Conservation (phyloP, 495 filamentous ascomycete species). For the Aspergillus bridgeri region DNA sequence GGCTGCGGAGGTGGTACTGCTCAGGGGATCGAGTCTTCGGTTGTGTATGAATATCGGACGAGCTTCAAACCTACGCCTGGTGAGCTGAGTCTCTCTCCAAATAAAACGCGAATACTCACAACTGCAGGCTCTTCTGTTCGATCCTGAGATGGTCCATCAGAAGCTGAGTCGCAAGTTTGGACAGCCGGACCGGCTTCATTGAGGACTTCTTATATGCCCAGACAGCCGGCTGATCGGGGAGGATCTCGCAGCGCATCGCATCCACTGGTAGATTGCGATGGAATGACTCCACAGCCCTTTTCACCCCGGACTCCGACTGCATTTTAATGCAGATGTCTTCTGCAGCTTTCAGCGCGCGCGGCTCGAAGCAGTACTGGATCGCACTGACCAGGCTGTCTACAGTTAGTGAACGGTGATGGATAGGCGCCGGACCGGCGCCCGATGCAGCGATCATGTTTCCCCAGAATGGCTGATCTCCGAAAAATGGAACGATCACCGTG, state of each 20-base stretch:
- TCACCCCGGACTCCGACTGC: slow-evolving; percentile 65
- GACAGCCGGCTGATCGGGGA: slow-evolving; percentile 60
- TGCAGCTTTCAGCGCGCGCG: slow-evolving; percentile 54
- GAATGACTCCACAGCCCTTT: slow-evolving; percentile 68
- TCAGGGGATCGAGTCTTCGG: slow-evolving; percentile 41
- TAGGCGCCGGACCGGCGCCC: slow-evolving; percentile 63
- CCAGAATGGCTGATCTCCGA: slow-evolving; percentile 81
- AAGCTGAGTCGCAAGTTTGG: slow-evolving; percentile 63
- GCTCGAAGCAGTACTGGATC: slow-evolving; percentile 61
- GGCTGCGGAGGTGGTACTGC: slow-evolving; percentile 40
- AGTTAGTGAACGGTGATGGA: slow-evolving; percentile 69
- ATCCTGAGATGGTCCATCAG: slow-evolving; percentile 56
- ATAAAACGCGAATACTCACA: slow-evolving; percentile 10
- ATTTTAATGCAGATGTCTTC: slow-evolving; percentile 59
- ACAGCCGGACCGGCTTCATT: slow-evolving; percentile 51
- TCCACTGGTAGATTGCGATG: slow-evolving; percentile 59
- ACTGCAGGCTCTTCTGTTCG: slow-evolving; percentile 60
- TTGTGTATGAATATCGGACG: slow-evolving; percentile 33
- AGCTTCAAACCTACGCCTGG: slow-evolving; percentile 15
- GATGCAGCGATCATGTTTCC: slow-evolving; percentile 65
- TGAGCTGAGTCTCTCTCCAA: not conserved
- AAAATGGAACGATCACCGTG: slow-evolving; percentile 62
- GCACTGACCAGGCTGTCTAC: slow-evolving; percentile 62
- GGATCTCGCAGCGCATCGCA: slow-evolving; percentile 65
- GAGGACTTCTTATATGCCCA: slow-evolving; percentile 57